Percentiles rank a stretch among this genome's conserved stretches.
phyloP scores from a whole-genome alignment of 2,329 filamentous ascomycete genomes.

The Moelleriella libera region DNA sequence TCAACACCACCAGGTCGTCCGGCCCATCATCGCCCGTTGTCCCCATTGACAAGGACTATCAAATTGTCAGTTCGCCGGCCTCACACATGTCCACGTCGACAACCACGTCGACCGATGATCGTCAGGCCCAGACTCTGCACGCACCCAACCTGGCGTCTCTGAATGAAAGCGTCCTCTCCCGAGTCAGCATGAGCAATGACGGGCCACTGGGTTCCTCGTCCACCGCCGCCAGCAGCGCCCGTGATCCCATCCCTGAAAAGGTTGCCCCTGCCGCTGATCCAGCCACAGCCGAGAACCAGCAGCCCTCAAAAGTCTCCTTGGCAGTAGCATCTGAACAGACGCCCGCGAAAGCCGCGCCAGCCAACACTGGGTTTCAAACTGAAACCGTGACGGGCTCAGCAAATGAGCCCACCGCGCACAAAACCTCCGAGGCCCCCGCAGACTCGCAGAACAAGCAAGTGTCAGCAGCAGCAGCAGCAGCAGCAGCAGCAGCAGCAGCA shows the following conservation, averaged over 20 bases:
- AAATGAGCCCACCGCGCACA: background rate
- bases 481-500: no score
- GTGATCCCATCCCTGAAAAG: background rate
- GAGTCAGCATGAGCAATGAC: background rate
- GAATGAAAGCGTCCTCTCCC: slow-evolving; percentile 6
- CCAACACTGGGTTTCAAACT: slow-evolving; percentile 12
- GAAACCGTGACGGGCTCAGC: slow-evolving; percentile 11
- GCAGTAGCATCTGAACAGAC: slow-evolving; percentile 4
- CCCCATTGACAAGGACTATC: slow-evolving; percentile 23
- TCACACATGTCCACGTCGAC: slow-evolving; percentile 8
- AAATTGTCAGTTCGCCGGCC: slow-evolving; percentile 17
- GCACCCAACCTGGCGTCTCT: slow-evolving; percentile 19
- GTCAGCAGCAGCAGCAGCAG: no score
- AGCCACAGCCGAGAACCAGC: background rate
- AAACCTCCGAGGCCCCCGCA: no score
- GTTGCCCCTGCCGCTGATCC: background rate
- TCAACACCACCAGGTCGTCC: background rate
- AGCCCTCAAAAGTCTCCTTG: background rate
- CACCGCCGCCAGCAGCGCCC: background rate
- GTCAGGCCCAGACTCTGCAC: slow-evolving; percentile 2
- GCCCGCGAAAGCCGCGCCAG: slow-evolving; percentile 1
- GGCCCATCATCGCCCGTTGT: slow-evolving; percentile 12
- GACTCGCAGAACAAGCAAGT: no score
- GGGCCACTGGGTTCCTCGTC: background rate
- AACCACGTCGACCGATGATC: slow-evolving; percentile 12